Evolutionary conservation across 2,329 filamentous ascomycete species (phyloP), one percentile per base, ranked within the genome.

Genomic region (Penicillium sp.): DNA sequence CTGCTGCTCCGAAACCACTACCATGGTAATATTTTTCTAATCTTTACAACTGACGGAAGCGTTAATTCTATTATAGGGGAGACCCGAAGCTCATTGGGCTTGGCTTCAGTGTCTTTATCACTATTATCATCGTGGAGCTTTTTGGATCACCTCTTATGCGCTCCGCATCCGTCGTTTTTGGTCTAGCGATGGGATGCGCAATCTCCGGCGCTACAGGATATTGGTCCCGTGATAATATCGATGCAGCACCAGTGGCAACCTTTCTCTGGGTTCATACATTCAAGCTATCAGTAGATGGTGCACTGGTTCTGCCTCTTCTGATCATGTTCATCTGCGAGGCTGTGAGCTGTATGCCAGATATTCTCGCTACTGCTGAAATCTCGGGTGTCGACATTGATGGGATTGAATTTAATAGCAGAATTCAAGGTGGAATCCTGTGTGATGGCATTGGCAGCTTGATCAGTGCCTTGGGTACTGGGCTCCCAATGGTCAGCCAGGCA

Each of bases 91-190:
- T 89, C 64, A 84, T 95, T 5, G 91, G 87, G 54, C 83, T 95
- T 2, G 91, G 91, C 0, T 93, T 95, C 77, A 86, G 86, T 45
- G 91, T 93, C 35, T 93, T 93, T 69, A 65, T 89, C 45, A 89
- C 88, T 27, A 93, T 95, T 69, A 88, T 95, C 59, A 70, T 93
- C 13, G 91, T 89, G 70, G 91, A 95, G 73, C 85, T 90, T 11
- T 92, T 93, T 65, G 91, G 91, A 1, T 84, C 89, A 0, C 91
- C 91, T 0, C 89, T 95, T 63, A 93, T 95, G 89, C 93, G 93
- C 71, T 90, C 87, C 2, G 89, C 86, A 8, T 87, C 88, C 21
- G 90, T 93, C 31, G 85, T 93, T 43, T 80, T 92, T 55, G 90
- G 91, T 14, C 80, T 93, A 5, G 81, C 92, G 0, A 80, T 88